phyloP scores from a whole-genome alignment of 1,139 yeast genomes.

The Saccharomyces hybrid region DNA sequence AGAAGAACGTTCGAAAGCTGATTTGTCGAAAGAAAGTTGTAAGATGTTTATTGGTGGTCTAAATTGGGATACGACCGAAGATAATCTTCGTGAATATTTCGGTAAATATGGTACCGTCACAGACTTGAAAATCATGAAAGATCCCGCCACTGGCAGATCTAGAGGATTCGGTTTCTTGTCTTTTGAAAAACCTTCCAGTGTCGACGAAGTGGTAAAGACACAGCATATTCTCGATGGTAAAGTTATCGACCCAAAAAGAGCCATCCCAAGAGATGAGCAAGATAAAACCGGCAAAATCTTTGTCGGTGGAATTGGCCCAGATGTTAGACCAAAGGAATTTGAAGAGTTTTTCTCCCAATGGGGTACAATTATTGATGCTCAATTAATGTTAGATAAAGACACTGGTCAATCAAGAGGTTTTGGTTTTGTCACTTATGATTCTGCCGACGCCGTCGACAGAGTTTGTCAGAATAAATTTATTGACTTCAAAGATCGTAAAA shows the following conservation, averaged over 20 bases:
- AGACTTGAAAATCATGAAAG: slow-evolving; percentile 94
- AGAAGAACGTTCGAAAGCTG: slow-evolving; percentile 32
- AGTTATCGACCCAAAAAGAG: slow-evolving; percentile 95
- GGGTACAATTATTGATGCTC: slow-evolving; percentile 94
- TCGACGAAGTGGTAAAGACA: slow-evolving; percentile 77
- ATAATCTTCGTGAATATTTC: slow-evolving; percentile 70
- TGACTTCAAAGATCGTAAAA: slow-evolving; percentile 78
- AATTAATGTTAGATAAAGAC: slow-evolving; percentile 95
- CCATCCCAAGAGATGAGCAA: slow-evolving; percentile 97
- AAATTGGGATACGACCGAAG: slow-evolving; percentile 98
- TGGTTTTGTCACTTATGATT: slow-evolving; percentile 94
- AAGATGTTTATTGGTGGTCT: slow-evolving; percentile 98
- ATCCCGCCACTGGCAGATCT: slow-evolving; percentile 80
- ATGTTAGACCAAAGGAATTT: slow-evolving; percentile 89
- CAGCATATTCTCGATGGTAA: slow-evolving; percentile 94
- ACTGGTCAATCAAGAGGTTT: slow-evolving; percentile 97
- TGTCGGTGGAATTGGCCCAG: slow-evolving; percentile 96
- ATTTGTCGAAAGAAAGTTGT: slow-evolving; percentile 52
- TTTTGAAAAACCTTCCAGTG: slow-evolving; percentile 73
- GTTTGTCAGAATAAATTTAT: slow-evolving; percentile 80
- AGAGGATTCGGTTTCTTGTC: slow-evolving; percentile 96
- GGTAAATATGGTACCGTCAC: slow-evolving; percentile 83
- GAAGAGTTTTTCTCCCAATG: slow-evolving; percentile 81
- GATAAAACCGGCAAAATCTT: slow-evolving; percentile 96
- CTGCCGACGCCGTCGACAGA: slow-evolving; percentile 91